Evolutionary conservation across 2,329 filamentous ascomycete species (phyloP).

Genomic region (Microdochium trichocladiopsis): DNA sequence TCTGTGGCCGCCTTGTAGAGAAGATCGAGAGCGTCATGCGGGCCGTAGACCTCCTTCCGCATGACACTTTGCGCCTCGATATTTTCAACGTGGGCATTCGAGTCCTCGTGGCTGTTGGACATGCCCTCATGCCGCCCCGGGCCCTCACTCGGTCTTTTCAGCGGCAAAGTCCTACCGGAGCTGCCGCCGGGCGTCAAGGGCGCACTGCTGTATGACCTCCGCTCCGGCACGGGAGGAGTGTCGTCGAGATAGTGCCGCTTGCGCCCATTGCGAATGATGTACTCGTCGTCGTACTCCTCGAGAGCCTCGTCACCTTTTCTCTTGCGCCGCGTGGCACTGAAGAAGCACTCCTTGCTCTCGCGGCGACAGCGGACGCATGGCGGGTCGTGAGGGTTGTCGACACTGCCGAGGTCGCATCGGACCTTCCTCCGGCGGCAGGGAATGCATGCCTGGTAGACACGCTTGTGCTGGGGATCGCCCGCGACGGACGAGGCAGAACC

Average conservation of each 20-base stretch:
- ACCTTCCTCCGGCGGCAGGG: slow-evolving; percentile 56
- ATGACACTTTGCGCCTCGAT: slow-evolving; percentile 58
- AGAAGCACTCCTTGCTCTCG: slow-evolving; percentile 95
- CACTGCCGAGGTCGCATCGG: slow-evolving; percentile 59
- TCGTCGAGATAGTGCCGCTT: slow-evolving; percentile 53
- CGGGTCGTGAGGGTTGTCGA: slow-evolving; percentile 90
- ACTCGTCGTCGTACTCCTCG: slow-evolving; percentile 52
- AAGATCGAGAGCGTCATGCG: slow-evolving; percentile 86
- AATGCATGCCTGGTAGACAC: slow-evolving; percentile 58
- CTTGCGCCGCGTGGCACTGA: slow-evolving; percentile 90
- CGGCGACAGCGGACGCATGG: slow-evolving; percentile 90
- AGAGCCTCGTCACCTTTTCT: slow-evolving; percentile 63
- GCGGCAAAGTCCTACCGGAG: slow-evolving; percentile 56
- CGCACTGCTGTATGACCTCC: slow-evolving; percentile 39
- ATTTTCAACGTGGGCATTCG: slow-evolving; percentile 57
- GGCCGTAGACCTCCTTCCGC: slow-evolving; percentile 73
- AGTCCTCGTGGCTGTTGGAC: slow-evolving; percentile 35
- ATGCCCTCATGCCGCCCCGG: background rate
- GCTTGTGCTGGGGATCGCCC: slow-evolving; percentile 40
- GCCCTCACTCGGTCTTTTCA: slow-evolving; percentile 51
- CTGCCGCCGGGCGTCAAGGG: slow-evolving; percentile 62
- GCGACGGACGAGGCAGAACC: slow-evolving; percentile 8
- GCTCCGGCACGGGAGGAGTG: slow-evolving; percentile 36
- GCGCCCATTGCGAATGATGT: slow-evolving; percentile 65
- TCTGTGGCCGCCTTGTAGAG: slow-evolving; percentile 80